phyloP scores from a whole-genome alignment of 1,284 basidiomycete genomes.

The Cryptococcus hybrid region DNA sequence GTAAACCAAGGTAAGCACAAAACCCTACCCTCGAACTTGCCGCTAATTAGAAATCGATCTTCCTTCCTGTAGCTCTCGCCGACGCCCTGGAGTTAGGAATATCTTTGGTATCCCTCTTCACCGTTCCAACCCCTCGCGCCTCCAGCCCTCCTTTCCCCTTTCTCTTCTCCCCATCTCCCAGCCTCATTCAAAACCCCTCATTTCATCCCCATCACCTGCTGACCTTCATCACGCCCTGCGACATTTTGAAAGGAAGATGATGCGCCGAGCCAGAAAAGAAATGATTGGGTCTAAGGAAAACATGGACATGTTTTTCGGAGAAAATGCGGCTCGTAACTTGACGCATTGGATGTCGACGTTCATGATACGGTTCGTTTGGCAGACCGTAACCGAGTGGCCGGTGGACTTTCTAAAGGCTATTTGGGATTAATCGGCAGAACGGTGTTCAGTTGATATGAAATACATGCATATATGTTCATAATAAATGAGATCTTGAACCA shows the following conservation, averaged over 20 bases:
- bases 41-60: neutral
- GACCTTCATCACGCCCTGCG: slow-evolving; percentile 16
- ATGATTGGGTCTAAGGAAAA: slow-evolving; percentile 13
- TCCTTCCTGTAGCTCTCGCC: slow-evolving; percentile 15
- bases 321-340: slow-evolving; percentile 9
- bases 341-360: neutral
- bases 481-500: no score
- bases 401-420: no score
- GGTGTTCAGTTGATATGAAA: no score
- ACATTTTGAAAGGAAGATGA: slow-evolving; percentile 21
- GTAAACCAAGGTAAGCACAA: slow-evolving; percentile 46
- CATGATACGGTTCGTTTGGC: neutral
- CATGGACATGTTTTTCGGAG: slow-evolving; percentile 14
- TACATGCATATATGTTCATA: no score
- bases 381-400: no score
- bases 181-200: neutral
- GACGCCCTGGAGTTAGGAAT: slow-evolving; percentile 40
- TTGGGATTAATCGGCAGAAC: no score
- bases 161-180: slow-evolving; percentile 14
- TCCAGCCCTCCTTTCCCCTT: slow-evolving; percentile 16
- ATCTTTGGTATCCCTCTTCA: slow-evolving; percentile 22
- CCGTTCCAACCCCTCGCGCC: slow-evolving; percentile 7
- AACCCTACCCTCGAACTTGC: neutral
- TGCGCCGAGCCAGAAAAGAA: slow-evolving; percentile 16
- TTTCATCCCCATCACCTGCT: slow-evolving; percentile 3